Percentiles rank a stretch among this genome's conserved stretches.
These are phyloP conservation scores for Pseudozyma sp. DNA, from an alignment of 1,284 basidiomycete genomes.

Conservation along the genomic window DNA sequence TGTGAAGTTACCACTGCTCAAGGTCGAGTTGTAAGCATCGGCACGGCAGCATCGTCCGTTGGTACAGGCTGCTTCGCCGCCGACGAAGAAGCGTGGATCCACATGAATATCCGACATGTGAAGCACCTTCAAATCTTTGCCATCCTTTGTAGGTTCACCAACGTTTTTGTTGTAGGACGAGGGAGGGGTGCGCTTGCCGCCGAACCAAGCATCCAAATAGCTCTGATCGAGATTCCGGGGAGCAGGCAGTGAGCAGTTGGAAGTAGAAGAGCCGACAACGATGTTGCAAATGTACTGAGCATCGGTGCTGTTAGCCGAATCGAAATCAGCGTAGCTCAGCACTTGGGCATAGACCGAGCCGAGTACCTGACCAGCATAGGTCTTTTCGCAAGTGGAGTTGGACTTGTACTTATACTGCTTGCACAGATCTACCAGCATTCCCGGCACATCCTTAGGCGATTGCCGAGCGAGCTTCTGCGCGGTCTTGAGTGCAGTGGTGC, in stretches of 20 bases:
- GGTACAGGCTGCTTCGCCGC: conserved; percentile 80
- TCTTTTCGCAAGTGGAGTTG: conserved; percentile 70
- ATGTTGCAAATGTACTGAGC: conserved; percentile 62
- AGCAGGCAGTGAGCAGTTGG: conserved; percentile 52
- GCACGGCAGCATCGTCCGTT: conserved; percentile 79
- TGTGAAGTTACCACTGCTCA: conserved; percentile 68
- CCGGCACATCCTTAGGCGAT: conserved; percentile 76
- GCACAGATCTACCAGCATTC: conserved; percentile 75
- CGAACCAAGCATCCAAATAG: conserved; percentile 62
- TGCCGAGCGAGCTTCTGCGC: conserved; percentile 78
- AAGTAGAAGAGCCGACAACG: conserved; percentile 40
- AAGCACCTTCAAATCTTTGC: conserved; percentile 78
- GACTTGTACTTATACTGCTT: conserved; percentile 74
- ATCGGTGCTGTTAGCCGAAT: conserved; percentile 44
- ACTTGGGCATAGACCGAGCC: conserved; percentile 61
- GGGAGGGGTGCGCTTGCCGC: conserved; percentile 42
- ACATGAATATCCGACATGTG: conserved; percentile 83
- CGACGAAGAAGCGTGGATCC: conserved; percentile 81
- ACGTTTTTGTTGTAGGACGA: conserved; percentile 34
- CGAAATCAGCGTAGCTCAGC: conserved; percentile 63
- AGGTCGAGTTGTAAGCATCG: conserved; percentile 73
- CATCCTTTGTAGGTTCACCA: conserved; percentile 67
- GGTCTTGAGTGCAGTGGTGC: conserved; percentile 75
- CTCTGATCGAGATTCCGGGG: conserved; percentile 41
- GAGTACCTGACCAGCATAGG: conserved; percentile 41